phyloP scores from a whole-genome alignment of 169 alveolate genomes.

The Cryptosporidium ubiquitum region DNA sequence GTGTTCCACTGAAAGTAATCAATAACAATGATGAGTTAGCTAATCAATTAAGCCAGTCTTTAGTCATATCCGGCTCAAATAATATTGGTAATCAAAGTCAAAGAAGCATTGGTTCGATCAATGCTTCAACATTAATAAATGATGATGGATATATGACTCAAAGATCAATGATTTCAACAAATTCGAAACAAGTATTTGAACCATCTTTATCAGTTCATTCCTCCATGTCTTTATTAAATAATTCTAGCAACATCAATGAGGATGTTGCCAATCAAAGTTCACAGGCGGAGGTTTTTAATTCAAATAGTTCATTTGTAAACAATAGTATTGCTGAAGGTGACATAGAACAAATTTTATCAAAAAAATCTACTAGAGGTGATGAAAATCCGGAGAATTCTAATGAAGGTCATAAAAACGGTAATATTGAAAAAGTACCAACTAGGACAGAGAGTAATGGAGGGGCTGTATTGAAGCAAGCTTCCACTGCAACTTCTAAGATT shows the following conservation, averaged over 20 bases:
- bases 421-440: constrained; percentile 2
- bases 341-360: constrained; percentile 4
- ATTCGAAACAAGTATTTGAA: constrained; percentile 32
- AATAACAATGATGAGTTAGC: constrained; percentile 36
- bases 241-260: constrained; percentile 2
- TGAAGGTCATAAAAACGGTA: neutral
- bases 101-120: constrained; percentile 42
- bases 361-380: neutral
- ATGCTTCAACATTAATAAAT: constrained; percentile 38
- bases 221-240: constrained; percentile 8
- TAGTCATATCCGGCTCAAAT: constrained; percentile 4
- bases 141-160: constrained; percentile 52
- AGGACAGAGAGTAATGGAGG: constrained; percentile 63
- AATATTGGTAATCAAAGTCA: constrained; percentile 69
- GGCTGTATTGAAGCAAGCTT: constrained; percentile 57
- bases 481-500: constrained; percentile 69
- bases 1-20: constrained; percentile 57
- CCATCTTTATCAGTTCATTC: constrained; percentile 62
- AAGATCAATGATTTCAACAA: constrained; percentile 45
- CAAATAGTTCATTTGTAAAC: neutral
- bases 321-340: neutral
- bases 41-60: constrained; percentile 33
- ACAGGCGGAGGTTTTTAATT: neutral
- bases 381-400: neutral
- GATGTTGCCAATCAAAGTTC: neutral